Conservation (phyloP, 2,329 filamentous ascomycete genomes). For the Aspergillus luchuensis region DNA sequence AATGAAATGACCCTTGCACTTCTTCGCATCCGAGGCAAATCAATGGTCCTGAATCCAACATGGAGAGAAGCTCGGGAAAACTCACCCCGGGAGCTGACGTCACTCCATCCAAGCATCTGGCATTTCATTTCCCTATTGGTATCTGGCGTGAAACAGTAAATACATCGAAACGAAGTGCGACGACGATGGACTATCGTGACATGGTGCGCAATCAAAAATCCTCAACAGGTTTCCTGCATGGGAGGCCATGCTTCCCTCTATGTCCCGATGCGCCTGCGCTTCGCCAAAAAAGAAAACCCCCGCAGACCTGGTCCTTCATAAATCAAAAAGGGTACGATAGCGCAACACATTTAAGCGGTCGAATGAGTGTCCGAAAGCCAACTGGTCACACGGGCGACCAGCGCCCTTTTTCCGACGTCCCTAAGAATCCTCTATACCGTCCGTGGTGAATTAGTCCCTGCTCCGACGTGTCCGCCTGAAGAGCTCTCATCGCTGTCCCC, state of each 20-base stretch:
- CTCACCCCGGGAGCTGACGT: not conserved
- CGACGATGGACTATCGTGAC: not conserved
- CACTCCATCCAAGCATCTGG: not conserved
- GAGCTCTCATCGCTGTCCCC: constrained; percentile 21
- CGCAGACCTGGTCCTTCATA: not conserved
- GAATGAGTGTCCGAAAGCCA: not conserved
- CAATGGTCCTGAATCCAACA: too few species aligned
- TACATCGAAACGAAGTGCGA: not conserved
- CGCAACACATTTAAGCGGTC: not conserved
- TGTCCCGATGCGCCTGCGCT: not conserved
- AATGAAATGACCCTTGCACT: too few species aligned
- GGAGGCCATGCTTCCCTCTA: not conserved
- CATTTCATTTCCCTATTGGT: not conserved
- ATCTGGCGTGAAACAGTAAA: not conserved
- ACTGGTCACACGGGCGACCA: not conserved
- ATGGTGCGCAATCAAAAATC: not conserved
- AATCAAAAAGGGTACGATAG: not conserved
- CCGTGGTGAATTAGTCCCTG: constrained; percentile 22
- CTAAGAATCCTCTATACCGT: constrained; percentile 18
- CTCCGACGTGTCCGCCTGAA: constrained; percentile 24
- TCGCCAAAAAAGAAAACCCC: not conserved
- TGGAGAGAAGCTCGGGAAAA: not conserved
- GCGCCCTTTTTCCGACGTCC: not conserved
- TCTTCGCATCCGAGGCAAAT: too few species aligned
- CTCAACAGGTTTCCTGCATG: not conserved